Percentiles rank a stretch among this genome's conserved stretches.
Evolutionary conservation across 2,329 filamentous ascomycete species (phyloP).

Genomic region (Claviceps humidiphila): DNA sequence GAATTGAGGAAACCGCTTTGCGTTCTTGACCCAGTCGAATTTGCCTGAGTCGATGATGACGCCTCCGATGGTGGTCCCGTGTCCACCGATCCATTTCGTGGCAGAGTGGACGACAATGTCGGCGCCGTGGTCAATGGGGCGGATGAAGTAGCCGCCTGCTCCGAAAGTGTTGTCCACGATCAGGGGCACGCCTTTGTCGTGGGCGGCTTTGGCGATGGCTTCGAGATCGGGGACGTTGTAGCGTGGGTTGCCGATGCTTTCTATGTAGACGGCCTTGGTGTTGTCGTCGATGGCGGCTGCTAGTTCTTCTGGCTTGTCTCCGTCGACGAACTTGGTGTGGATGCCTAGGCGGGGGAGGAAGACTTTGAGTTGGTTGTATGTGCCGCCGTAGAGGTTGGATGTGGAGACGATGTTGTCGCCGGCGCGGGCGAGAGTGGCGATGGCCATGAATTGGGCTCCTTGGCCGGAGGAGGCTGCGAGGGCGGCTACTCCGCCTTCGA

Average conservation of each 20-base stretch:
- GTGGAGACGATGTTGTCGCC: conserved; percentile 93
- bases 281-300: conserved; percentile 75
- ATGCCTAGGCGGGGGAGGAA: conserved; percentile 79
- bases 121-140: conserved; percentile 79
- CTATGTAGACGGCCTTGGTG: conserved; percentile 84
- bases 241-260: conserved; percentile 85
- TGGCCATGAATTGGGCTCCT: conserved; percentile 82
- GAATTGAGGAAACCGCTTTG: conserved; percentile 80
- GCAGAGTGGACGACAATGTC: conserved; percentile 92
- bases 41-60: conserved; percentile 79
- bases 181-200: conserved; percentile 51
- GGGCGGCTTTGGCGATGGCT: conserved; percentile 70
- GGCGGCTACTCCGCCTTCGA: conserved; percentile 82
- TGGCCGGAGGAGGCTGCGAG: conserved; percentile 79
- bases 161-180: conserved; percentile 90
- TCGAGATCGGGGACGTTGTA: conserved; percentile 91
- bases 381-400: conserved; percentile 83
- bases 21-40: conserved; percentile 86
- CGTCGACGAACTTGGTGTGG: conserved; percentile 72
- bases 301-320: conserved; percentile 69
- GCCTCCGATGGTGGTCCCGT: conserved; percentile 83
- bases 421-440: conserved; percentile 67
- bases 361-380: conserved; percentile 96
- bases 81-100: conserved; percentile 94
- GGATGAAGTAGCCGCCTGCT: conserved; percentile 76